These are phyloP conservation scores for Pichia occidentalis DNA, from an alignment of 805 yeast genomes.

Conservation along the genomic window DNA sequence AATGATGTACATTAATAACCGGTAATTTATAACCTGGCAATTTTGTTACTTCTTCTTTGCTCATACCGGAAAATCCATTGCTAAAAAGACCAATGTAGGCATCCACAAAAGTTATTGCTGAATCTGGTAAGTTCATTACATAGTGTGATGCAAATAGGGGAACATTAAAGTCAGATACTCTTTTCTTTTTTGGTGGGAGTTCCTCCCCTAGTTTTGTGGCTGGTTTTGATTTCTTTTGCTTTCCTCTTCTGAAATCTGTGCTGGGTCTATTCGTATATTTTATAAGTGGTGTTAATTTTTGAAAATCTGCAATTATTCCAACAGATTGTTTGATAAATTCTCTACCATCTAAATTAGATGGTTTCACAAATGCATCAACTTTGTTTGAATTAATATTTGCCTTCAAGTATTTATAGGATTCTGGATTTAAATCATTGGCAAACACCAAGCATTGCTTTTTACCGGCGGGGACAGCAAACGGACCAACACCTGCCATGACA, in stretches of 20 bases:
- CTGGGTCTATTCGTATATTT: constrained; percentile 32
- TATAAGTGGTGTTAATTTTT: constrained; percentile 31
- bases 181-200: constrained; percentile 22
- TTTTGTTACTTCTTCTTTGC: constrained; percentile 29
- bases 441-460: constrained; percentile 71
- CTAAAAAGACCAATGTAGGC: constrained; percentile 70
- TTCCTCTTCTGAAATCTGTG: constrained; percentile 19
- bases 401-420: constrained; percentile 63
- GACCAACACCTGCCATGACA: constrained; percentile 98
- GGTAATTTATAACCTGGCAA: constrained; percentile 58
- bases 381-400: constrained; percentile 62
- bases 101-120: constrained; percentile 77
- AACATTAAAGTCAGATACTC: constrained; percentile 28
- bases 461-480: constrained; percentile 95
- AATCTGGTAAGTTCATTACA: constrained; percentile 94
- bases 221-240: constrained; percentile 5
- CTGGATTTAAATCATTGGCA: constrained; percentile 93
- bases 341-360: constrained; percentile 76
- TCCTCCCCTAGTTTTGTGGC: constrained; percentile 10
- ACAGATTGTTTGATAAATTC: constrained; percentile 65
- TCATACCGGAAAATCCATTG: constrained; percentile 30
- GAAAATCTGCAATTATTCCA: constrained; percentile 42
- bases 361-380: constrained; percentile 48
- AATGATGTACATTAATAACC: constrained; percentile 80
- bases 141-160: constrained; percentile 62